Base-by-base conservation (phyloP, 2,329 filamentous ascomycete species). In the Aureobasidium uvarum region DNA sequence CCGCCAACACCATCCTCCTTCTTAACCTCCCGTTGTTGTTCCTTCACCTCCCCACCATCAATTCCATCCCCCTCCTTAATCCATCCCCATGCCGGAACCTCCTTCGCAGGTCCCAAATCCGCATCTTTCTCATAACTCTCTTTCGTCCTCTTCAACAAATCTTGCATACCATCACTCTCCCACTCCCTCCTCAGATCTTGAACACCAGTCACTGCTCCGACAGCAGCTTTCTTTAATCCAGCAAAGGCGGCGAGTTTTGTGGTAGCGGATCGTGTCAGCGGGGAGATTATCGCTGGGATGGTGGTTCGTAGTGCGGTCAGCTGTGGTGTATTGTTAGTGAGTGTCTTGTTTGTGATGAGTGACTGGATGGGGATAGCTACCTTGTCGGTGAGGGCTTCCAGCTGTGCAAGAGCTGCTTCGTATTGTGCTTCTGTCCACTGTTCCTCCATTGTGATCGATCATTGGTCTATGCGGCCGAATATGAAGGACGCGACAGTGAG, bases 361-460 rank as follows among this genome's bases (percentile, higher is more conserved):
- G 36, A 38, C 31, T n/a, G 36, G 50, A 56, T n/a, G 18, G 10
- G 54, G 23, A 23, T 18, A 45, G 7, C 28, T 67, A 79, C 80
- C 71, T 81, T 76, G 48, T 76, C 72, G 68, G 81, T 77, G 4
- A 82, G 72, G 46, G 73, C 70, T 68, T 80, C 78, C 23, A 82
- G 73, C 52, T 78, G 75, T 39, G 77, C 77, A 46, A 83, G 77
- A 2, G 78, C 79, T 65, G 74, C 73, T 69, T 74, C 74, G 67
- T 75, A 77, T 66, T 76, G 74, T 54, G 72, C 71, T 70, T 79
- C 77, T 62, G 77, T 76, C 76, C 76, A 78, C 45, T 65, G 71
- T 25, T 69, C 43, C 41, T 39, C 43, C 38, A 58, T 62, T 7
- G 41, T 56, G 51, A 25, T 38, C 2, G 59, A 23, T 13, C 36